Conservation (phyloP, 495 filamentous ascomycete species). For the Neurospora africana region DNA sequence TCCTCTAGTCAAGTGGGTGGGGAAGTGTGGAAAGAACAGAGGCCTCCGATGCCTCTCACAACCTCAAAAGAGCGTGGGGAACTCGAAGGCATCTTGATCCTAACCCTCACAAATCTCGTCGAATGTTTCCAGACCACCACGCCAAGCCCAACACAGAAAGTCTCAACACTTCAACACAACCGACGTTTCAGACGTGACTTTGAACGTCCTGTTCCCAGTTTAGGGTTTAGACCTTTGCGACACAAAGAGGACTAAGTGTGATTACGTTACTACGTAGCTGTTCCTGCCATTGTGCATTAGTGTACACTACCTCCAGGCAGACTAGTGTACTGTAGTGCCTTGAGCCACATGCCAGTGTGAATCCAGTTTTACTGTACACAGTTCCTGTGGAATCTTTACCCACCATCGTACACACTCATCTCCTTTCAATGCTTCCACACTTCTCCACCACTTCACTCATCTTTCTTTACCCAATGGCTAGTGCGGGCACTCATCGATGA, state of each 20-base stretch:
- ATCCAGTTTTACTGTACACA: neutral
- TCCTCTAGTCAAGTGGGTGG: neutral
- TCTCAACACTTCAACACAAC: neutral
- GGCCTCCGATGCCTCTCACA: neutral
- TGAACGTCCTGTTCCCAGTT: neutral
- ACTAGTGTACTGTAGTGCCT: neutral
- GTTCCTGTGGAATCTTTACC: neutral
- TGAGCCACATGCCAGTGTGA: neutral
- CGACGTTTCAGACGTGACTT: neutral
- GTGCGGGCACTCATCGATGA: neutral
- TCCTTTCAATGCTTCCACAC: neutral
- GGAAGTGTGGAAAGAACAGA: neutral
- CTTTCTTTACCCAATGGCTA: neutral
- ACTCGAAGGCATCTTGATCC: neutral
- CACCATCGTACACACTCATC: neutral
- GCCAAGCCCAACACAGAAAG: neutral
- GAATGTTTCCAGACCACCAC: neutral
- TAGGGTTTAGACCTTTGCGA: neutral
- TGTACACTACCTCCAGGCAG: neutral
- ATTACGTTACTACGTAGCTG: neutral
- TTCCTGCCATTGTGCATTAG: neutral
- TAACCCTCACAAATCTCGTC: neutral
- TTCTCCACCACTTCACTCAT: neutral
- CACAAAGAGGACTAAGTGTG: neutral
- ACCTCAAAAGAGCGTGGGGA: neutral